phyloP scores from a whole-genome alignment of 371 early-diverging fungal genomes.

The Apophysomyces elegans region DNA sequence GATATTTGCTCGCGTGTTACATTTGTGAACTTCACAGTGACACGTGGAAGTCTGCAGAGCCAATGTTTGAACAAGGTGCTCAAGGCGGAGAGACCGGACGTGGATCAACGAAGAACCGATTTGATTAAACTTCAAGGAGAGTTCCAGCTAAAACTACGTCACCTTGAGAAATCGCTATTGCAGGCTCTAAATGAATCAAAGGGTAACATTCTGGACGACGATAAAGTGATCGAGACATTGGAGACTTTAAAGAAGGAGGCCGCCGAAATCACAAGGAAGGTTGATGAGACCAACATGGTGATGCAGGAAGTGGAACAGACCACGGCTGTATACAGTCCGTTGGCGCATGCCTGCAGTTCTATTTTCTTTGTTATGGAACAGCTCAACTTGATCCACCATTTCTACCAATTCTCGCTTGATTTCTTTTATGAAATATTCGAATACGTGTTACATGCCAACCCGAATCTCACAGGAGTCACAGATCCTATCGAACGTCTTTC shows the following conservation, averaged over 20 bases:
- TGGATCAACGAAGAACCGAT: constrained; percentile 91
- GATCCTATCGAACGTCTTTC: constrained; percentile 78
- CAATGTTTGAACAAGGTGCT: constrained; percentile 97
- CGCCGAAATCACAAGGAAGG: constrained; percentile 90
- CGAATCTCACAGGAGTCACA: constrained; percentile 68
- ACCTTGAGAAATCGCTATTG: constrained; percentile 92
- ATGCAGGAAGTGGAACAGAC: constrained; percentile 96
- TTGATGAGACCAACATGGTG: constrained; percentile 92
- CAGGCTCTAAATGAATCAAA: constrained; percentile 93
- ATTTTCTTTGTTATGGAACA: constrained; percentile 98
- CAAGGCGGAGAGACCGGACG: constrained; percentile 94
- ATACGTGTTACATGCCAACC: constrained; percentile 82
- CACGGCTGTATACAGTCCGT: constrained; percentile 86
- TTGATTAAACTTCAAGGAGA: constrained; percentile 95
- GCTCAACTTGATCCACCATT: constrained; percentile 85
- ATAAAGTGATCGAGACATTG: constrained; percentile 90
- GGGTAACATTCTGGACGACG: constrained; percentile 98
- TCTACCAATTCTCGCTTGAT: constrained; percentile 98
- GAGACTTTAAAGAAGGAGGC: constrained; percentile 97
- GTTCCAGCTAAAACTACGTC: constrained; percentile 90
- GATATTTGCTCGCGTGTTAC: constrained; percentile 97
- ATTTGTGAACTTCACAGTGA: constrained; percentile 98
- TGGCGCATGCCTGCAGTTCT: constrained; percentile 91
- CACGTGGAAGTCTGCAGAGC: constrained; percentile 92
- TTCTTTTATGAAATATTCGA: constrained; percentile 96